Evolutionary conservation across 352 stramenopile genomes (phyloP).

Genomic region (Globisporangium heterothallicum): DNA sequence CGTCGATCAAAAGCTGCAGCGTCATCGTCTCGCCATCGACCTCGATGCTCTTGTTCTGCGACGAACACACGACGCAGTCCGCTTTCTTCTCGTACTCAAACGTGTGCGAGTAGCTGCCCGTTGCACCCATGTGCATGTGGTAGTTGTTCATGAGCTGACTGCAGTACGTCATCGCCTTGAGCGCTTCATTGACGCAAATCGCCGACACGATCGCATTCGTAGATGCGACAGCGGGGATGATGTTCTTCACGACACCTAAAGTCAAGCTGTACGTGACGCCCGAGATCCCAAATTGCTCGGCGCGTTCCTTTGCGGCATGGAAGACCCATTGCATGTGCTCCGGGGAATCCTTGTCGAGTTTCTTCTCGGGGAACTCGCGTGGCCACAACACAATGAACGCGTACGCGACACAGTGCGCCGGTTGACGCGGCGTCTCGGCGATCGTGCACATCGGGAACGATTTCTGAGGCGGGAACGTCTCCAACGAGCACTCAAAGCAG

Average conservation of each 20-base stretch:
- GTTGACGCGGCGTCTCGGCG: constrained; percentile 93
- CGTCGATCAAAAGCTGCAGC: constrained; percentile 58
- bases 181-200: constrained; percentile 94
- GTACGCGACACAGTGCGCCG: constrained; percentile 97
- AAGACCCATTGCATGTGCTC: constrained; percentile 98
- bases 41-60: constrained; percentile 52
- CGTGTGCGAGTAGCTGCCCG: constrained; percentile 94
- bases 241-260: constrained; percentile 98
- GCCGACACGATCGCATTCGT: constrained; percentile 96
- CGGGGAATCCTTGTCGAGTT: constrained; percentile 95
- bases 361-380: constrained; percentile 91
- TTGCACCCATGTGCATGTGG: constrained; percentile 97
- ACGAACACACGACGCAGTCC: constrained; percentile 85
- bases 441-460: constrained; percentile 98
- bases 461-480: constrained; percentile 95
- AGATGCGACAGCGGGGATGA: constrained; percentile 95
- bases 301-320: constrained; percentile 85
- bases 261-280: constrained; percentile 97
- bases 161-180: constrained; percentile 96
- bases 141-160: constrained; percentile 98
- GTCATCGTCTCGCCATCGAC: constrained; percentile 46
- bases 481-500: constrained; percentile 98
- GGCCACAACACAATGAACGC: constrained; percentile 95
- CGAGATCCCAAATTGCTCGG: constrained; percentile 91
- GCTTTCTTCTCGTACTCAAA: constrained; percentile 94